Evolutionary conservation across 2,329 filamentous ascomycete genomes (phyloP).

Genomic region (Exophiala spinifera): DNA sequence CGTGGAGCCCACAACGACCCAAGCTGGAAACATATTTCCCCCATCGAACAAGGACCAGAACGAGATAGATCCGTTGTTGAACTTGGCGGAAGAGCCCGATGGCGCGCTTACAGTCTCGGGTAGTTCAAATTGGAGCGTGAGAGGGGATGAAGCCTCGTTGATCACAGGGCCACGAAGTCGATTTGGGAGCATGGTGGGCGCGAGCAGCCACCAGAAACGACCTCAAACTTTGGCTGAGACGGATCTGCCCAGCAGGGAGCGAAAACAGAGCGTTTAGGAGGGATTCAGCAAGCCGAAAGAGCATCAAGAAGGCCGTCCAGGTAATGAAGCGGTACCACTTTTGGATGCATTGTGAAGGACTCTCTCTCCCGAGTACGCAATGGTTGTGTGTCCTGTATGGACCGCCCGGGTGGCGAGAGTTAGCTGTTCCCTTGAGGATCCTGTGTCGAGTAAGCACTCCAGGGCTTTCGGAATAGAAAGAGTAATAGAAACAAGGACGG

Average conservation of each 20-base stretch:
- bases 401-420: background rate
- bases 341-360: background rate
- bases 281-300: background rate
- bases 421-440: too few species aligned
- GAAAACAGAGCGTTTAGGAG: background rate
- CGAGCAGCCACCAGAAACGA: constrained; percentile 19
- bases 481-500: too few species aligned
- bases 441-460: too few species aligned
- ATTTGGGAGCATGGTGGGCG: constrained; percentile 21
- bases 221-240: constrained; percentile 5
- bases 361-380: background rate
- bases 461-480: too few species aligned
- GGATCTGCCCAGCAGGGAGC: background rate
- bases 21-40: constrained; percentile 15
- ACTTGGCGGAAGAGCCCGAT: too few species aligned
- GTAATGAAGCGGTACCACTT: constrained; percentile 15
- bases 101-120: background rate
- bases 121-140: background rate
- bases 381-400: background rate
- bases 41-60: constrained; percentile 10
- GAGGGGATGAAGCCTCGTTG: background rate
- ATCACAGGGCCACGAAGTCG: background rate
- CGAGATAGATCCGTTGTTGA: background rate
- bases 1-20: background rate
- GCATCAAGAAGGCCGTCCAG: background rate